Evolutionary conservation across 2,329 filamentous ascomycete species (phyloP), one percentile per base, ranked within the genome.

Genomic region (Penicillium hordei): DNA sequence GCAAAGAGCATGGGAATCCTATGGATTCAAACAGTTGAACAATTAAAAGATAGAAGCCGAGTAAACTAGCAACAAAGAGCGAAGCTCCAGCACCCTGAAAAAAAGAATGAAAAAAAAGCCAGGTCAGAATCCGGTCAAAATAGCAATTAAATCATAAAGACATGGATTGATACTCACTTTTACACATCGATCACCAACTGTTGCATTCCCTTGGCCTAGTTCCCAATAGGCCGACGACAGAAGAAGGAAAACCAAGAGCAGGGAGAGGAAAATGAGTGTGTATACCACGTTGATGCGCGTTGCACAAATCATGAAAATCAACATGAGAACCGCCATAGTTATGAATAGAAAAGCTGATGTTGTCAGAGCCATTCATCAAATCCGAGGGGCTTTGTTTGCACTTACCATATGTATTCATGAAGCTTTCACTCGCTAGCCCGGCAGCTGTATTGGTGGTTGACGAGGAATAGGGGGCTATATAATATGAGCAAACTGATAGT

Each of bases 241-340:
- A 27, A 86, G 75, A 13, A 73, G 70, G 68, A 91, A 89, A 3
- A 80, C 77, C 13, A 85, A 68, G 19, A 83, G 72, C n/a, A 91
- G 81, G 1, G 78, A 79, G 58, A 86, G 68, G 78, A 91, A 91
- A 72, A 92, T 88, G 55, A 85, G 63, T 64, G 89, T 82, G 73
- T 91, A 90, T 71, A 85, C 81, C 10, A 90, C 56, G 70, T 92
- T 92, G 31, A 88, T 91, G 48, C 89, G 85, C 19, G 91, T 76
- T 1, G 89, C 82, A 74, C 86, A 89, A 69, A 91, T 78, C 49
- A 90, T 75, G 77, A 85, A 91, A 65, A 91, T 70, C 60, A 89
- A 72, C 71, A 83, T 86, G 29, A 90, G 75, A n/a, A 90, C 60
- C 3, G 77, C 84, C 87, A 90, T 89, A 61, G 82, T 82, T 55